Evolutionary conservation across 345 rosid genomes (phyloP), one percentile per base, ranked within the genome.

Genomic region (Salix purpurea): DNA sequence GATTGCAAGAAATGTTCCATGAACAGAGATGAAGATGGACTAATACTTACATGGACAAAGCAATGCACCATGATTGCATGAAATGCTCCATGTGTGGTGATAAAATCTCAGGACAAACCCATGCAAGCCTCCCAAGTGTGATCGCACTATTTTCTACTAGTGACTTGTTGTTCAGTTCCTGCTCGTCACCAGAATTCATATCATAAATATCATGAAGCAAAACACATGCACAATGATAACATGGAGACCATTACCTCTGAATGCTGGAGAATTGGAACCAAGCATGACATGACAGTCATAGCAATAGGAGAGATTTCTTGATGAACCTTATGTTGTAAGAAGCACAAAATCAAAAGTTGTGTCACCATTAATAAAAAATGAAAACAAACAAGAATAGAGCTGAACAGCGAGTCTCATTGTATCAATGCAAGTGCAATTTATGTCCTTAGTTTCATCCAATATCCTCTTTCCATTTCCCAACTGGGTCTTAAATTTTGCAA

Each of bases 31-130:
- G 24, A 13, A 75, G 70, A 71, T 48, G 39, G 52, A 68, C 16
- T n/a, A 24, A 26, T 21, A 79, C 99, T 88, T 83, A 94, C 99
- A 68, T 89, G 68, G 98, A 85, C 86, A 96, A 86, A 50, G 98
- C 94, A 76, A 86, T 83, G 83, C 98, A 96, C 99, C 99, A 96
- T 42, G 95, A 83, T 86, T 89, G 87, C 97, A 96, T 92, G 85
- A 96, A 96, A 84, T 94, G 99, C 88, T 96, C 98, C 97, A 94
- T 91, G 76, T 91, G 97, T 2, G 99, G 98, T 18, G 98, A 86
- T n/a, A 96, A 94, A 21, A 96, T 81, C 82, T 96, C 98, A 58
- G 99, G 98, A 82, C 96, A 94, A 80, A 91, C 94, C 99, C 97
- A 96, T 39, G 98, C 94, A 79, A 96, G 88, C 87, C 99, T 90